Evolutionary conservation across 345 rosid species (phyloP).

Genomic region (Punica granatum): DNA sequence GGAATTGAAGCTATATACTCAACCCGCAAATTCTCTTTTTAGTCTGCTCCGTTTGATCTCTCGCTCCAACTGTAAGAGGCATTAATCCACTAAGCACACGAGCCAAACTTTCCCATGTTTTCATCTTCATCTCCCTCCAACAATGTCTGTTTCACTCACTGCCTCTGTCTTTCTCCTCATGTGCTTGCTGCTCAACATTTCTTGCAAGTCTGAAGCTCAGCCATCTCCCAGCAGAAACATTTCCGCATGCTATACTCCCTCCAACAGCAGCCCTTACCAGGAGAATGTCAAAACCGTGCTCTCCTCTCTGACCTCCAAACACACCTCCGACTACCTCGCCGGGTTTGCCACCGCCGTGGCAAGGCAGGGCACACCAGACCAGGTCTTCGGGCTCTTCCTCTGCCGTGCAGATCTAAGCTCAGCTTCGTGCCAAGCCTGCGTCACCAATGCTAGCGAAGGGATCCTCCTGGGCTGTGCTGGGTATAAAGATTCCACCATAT

Average conservation of each 20-base stretch:
- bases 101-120: no score
- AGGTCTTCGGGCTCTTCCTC: slow-evolving; percentile 31
- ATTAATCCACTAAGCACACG: no score
- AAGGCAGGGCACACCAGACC: slow-evolving; percentile 15
- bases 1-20: no score
- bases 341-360: slow-evolving; percentile 26
- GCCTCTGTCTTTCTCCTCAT: no score
- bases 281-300: slow-evolving; percentile 23
- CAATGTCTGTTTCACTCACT: no score
- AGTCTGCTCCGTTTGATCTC: no score
- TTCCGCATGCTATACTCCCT: slow-evolving; percentile 12
- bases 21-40: no score
- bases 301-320: slow-evolving; percentile 22
- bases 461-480: slow-evolving; percentile 27
- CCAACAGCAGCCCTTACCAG: slow-evolving; percentile 23
- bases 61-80: no score
- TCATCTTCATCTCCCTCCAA: no score
- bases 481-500: slow-evolving; percentile 27
- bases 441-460: slow-evolving; percentile 6
- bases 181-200: no score
- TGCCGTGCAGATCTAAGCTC: slow-evolving; percentile 25
- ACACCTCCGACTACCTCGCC: background rate
- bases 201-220: no score
- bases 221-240: no score
- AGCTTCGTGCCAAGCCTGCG: slow-evolving; percentile 9